A percentile compares a stretch with the other conserved stretches of the same genome.
Conservation (phyloP, 1,284 basidiomycete genomes). For the Pseudozyma hubeiensis region DNA sequence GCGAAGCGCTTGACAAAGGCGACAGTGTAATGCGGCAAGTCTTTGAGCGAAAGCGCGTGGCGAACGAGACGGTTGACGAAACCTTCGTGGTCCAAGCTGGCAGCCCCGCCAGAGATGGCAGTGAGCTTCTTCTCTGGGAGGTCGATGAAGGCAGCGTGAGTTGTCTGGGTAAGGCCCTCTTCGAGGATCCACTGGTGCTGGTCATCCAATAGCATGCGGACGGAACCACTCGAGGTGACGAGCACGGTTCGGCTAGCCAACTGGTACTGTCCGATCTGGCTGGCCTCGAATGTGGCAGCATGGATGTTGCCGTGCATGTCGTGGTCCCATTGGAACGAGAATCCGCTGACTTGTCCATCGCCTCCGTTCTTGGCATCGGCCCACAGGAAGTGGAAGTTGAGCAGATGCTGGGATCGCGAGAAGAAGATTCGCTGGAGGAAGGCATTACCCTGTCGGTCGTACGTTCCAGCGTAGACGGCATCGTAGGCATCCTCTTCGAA, state of each 20-base stretch:
- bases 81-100: constrained; percentile 71
- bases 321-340: constrained; percentile 80
- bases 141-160: constrained; percentile 76
- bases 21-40: constrained; percentile 78
- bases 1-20: constrained; percentile 80
- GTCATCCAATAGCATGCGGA: constrained; percentile 81
- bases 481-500: constrained; percentile 66
- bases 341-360: constrained; percentile 75
- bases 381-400: constrained; percentile 74
- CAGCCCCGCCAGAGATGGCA: constrained; percentile 32
- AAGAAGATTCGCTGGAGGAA: constrained; percentile 80
- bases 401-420: constrained; percentile 61
- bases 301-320: constrained; percentile 77
- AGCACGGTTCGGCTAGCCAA: constrained; percentile 74
- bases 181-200: constrained; percentile 82
- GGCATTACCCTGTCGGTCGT: constrained; percentile 74
- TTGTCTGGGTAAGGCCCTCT: constrained; percentile 80
- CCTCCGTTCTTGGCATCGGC: constrained; percentile 72
- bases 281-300: constrained; percentile 72
- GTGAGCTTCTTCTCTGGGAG: constrained; percentile 77
- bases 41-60: constrained; percentile 71
- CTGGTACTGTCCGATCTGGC: constrained; percentile 70
- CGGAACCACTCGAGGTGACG: constrained; percentile 80
- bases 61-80: constrained; percentile 71
- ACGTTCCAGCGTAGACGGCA: constrained; percentile 71